A percentile compares a stretch with the other conserved stretches of the same genome.
These are phyloP conservation scores for Globisporangium splendens DNA, from an alignment of 352 stramenopile genomes.

Conservation along the genomic window DNA sequence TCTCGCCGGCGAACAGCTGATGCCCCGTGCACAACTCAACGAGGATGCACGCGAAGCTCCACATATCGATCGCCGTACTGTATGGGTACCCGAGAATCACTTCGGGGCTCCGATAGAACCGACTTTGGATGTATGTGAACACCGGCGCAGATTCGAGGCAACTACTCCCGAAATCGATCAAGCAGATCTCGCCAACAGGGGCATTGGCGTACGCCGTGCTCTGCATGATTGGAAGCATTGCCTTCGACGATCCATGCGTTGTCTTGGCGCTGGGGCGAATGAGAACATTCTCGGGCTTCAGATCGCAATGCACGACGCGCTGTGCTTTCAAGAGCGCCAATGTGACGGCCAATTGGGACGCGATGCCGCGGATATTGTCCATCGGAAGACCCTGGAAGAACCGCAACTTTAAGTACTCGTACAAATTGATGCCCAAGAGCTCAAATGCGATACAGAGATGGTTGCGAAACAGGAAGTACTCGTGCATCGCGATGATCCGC, in stretches of 20 bases:
- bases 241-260: constrained; percentile 1
- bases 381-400: constrained; percentile 95
- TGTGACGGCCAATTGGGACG: constrained; percentile 84
- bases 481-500: constrained; percentile 88
- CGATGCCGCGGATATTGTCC: constrained; percentile 81
- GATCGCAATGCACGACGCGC: constrained; percentile 95
- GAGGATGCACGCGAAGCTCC: constrained; percentile 86
- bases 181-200: constrained; percentile 30
- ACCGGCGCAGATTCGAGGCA: constrained; percentile 86
- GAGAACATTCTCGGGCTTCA: constrained; percentile 98
- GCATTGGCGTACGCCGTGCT: constrained; percentile 68
- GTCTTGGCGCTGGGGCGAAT: constrained; percentile 9
- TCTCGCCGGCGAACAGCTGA: constrained; percentile 84
- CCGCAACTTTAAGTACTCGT: constrained; percentile 95
- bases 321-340: constrained; percentile 74
- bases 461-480: constrained; percentile 91
- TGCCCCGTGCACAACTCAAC: constrained; percentile 79
- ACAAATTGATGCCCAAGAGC: constrained; percentile 94
- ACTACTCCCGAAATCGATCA: constrained; percentile 98
- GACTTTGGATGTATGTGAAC: constrained; percentile 97
- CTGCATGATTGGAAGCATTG: constrained; percentile 45
- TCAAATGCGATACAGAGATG: constrained; percentile 98
- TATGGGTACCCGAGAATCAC: constrained; percentile 94
- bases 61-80: constrained; percentile 83
- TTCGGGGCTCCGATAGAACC: constrained; percentile 97